Conservation (phyloP, 306 rosid genomes). For the Cyclanthera cordifolia region DNA sequence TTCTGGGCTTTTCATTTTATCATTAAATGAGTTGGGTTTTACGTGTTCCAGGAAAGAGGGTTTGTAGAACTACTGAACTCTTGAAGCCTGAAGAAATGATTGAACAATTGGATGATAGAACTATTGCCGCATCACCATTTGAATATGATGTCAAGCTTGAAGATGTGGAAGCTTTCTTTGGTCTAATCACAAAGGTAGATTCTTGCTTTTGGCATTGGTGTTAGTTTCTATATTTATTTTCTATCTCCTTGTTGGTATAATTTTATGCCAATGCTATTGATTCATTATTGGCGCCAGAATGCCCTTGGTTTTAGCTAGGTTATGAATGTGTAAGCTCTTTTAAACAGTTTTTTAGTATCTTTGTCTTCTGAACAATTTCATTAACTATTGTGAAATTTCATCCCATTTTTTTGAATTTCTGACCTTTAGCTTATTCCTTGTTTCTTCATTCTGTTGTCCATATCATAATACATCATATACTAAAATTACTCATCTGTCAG, state of each 20-base stretch:
- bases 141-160: constrained; percentile 58
- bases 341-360: not conserved
- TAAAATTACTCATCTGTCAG: not conserved
- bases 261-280: not conserved
- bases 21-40: not conserved
- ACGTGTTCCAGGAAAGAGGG: constrained; percentile 38
- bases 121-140: constrained; percentile 73
- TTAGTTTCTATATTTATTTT: not conserved
- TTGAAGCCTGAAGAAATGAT: constrained; percentile 55
- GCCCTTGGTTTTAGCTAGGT: not conserved
- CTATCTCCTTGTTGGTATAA: not conserved
- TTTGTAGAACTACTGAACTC: constrained; percentile 57
- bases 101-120: constrained; percentile 71
- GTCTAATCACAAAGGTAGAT: constrained; percentile 52
- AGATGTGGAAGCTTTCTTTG: constrained; percentile 50
- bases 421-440: not conserved
- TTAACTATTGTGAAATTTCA: not conserved
- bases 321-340: not conserved
- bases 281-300: not conserved
- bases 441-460: not conserved
- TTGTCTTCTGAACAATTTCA: not conserved
- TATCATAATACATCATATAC: not conserved
- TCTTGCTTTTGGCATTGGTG: not conserved
- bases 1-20: not conserved
- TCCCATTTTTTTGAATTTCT: not conserved